Evolutionary conservation across 495 filamentous ascomycete genomes (phyloP).

Genomic region (Neurospora sp.): DNA sequence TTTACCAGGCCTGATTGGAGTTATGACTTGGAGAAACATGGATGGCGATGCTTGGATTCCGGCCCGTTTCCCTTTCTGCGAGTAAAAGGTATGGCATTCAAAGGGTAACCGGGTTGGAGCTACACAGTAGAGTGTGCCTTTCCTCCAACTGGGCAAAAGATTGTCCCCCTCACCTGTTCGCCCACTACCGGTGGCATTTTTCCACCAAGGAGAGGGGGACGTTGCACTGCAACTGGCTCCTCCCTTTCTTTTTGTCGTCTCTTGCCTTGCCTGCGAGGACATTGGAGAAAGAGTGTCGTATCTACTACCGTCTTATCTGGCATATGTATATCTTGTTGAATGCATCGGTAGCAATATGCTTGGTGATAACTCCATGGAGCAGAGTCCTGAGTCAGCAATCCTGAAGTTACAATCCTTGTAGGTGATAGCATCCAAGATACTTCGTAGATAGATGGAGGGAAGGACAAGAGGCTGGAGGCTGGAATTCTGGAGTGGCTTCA

Average conservation of each 20-base stretch:
- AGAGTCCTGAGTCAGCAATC: not conserved
- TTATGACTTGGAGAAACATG: not conserved
- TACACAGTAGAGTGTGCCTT: not conserved
- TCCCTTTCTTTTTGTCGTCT: not conserved
- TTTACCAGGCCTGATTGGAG: slow-evolving; percentile 2
- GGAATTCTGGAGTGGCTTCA: not conserved
- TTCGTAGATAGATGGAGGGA: not conserved
- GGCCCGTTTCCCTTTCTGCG: slow-evolving; percentile 5
- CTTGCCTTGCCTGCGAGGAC: not conserved
- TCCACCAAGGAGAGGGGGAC: slow-evolving; percentile 10
- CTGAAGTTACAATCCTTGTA: not conserved
- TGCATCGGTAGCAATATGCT: not conserved
- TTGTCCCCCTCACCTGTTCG: not conserved
- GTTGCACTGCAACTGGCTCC: not conserved
- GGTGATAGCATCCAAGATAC: not conserved
- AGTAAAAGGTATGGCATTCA: not conserved
- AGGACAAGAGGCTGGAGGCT: not conserved
- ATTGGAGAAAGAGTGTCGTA: not conserved
- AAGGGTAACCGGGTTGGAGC: not conserved
- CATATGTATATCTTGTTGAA: not conserved
- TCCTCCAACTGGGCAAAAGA: not conserved
- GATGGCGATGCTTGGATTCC: not conserved
- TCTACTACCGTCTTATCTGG: not conserved
- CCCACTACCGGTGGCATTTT: slow-evolving; percentile 4
- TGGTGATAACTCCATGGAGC: not conserved